Conservation (phyloP, 805 yeast species). For the Candida stauntonica region DNA sequence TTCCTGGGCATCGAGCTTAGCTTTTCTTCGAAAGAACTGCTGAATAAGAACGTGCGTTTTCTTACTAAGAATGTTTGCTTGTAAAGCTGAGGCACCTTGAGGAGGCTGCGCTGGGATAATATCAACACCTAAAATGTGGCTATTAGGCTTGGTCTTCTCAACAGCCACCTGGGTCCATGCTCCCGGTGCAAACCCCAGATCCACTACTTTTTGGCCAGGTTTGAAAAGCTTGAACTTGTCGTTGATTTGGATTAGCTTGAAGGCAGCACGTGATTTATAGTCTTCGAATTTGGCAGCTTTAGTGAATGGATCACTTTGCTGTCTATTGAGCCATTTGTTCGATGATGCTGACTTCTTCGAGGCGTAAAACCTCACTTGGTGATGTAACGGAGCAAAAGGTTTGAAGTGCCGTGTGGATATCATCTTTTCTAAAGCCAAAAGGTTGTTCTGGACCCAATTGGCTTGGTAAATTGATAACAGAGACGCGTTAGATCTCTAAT, state of each 20-base stretch:
- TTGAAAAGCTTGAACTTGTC: conserved; percentile 55
- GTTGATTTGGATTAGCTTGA: conserved; percentile 74
- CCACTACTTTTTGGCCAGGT: conserved; percentile 61
- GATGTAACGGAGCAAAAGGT: conserved; percentile 1
- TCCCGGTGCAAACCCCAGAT: conserved; percentile 91
- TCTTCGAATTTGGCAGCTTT: conserved; percentile 60
- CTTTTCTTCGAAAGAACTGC: conserved; percentile 37
- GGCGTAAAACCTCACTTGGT: conserved; percentile 14
- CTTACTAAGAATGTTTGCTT: conserved; percentile 78
- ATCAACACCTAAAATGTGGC: conserved; percentile 76
- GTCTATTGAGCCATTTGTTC: conserved; percentile 71
- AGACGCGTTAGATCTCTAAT: too few relatives aligned
- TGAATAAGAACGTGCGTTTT: conserved; percentile 55
- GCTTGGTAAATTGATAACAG: too few relatives aligned
- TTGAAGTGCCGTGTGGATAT: too few relatives aligned
- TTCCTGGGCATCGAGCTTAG: conserved; percentile 4
- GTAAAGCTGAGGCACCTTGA: conserved; percentile 70
- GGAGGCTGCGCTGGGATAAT: conserved; percentile 78
- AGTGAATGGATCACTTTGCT: conserved; percentile 58
- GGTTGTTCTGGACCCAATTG: too few relatives aligned
- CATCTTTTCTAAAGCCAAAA: too few relatives aligned
- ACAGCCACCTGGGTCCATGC: conserved; percentile 89
- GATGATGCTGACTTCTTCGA: conserved; percentile 46
- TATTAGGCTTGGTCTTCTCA: conserved; percentile 43
- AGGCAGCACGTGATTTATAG: conserved; percentile 85